Conservation (phyloP, 768 basidiomycete genomes). For the Punctularia strigosozonata region DNA sequence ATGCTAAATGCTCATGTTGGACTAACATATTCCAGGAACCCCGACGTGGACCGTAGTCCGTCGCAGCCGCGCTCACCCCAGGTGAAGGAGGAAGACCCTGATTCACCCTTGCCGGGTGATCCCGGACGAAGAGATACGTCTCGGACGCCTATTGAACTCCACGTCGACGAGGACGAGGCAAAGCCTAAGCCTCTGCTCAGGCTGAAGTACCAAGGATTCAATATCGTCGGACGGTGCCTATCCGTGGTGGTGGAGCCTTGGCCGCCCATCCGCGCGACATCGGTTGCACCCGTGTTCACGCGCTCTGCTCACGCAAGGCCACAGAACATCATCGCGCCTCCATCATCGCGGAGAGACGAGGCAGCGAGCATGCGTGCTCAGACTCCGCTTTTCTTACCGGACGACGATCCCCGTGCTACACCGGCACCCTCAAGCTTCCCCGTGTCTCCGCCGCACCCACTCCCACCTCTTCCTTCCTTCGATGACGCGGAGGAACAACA, state of each 20-base stretch:
- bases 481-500: constrained; percentile 17
- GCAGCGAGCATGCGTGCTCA: constrained; percentile 24
- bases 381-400: constrained; percentile 71
- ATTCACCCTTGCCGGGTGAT: too few relatives aligned
- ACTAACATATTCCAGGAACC: too few relatives aligned
- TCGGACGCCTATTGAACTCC: too few relatives aligned
- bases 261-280: constrained; percentile 34
- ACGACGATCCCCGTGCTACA: constrained; percentile 33
- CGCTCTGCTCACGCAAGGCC: constrained; percentile 19
- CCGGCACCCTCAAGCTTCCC: constrained; percentile 21
- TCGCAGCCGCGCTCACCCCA: too few relatives aligned
- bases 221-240: constrained; percentile 58
- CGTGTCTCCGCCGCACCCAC: constrained; percentile 8
- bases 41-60: too few relatives aligned
- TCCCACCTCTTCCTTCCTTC: constrained; percentile 33
- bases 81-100: constrained; percentile 4
- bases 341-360: too few relatives aligned
- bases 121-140: too few relatives aligned
- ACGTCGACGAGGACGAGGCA: constrained; percentile 47
- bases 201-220: constrained; percentile 61
- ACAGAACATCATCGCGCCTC: constrained; percentile 22
- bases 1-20: too few relatives aligned
- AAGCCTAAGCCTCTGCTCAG: constrained; percentile 64
- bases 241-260: constrained; percentile 80
- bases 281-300: constrained; percentile 20